These are phyloP conservation scores for Pyricularia grisea DNA, from an alignment of 2,329 filamentous ascomycete genomes.

Conservation along the genomic window DNA sequence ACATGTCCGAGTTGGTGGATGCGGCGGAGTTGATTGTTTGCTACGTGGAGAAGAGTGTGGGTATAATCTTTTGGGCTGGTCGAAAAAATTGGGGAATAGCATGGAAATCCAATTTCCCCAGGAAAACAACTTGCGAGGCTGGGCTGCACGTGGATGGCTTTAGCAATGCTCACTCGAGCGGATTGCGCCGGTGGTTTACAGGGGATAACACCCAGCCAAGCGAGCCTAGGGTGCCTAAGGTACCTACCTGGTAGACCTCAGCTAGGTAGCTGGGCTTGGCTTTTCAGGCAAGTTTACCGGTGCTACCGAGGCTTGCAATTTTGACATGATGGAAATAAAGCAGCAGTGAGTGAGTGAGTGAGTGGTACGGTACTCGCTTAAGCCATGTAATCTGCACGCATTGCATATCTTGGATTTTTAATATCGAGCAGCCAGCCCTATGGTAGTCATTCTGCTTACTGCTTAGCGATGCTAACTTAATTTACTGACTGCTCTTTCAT, in stretches of 20 bases:
- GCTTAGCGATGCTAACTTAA: too few relatives aligned
- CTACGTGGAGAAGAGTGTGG: neutral
- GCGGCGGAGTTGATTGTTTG: neutral
- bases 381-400: too few relatives aligned
- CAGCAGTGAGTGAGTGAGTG: too few relatives aligned
- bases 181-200: neutral
- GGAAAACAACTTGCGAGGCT: neutral
- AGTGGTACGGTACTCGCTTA: too few relatives aligned
- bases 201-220: neutral
- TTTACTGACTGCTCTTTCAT: too few relatives aligned
- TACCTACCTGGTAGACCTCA: too few relatives aligned
- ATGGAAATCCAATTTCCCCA: neutral
- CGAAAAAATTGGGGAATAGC: neutral
- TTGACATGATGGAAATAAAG: neutral
- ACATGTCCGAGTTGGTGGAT: neutral
- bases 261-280: too few relatives aligned
- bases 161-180: neutral
- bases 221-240: too few relatives aligned
- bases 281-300: too few relatives aligned
- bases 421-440: neutral
- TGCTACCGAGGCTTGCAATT: neutral
- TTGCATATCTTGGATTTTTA: too few relatives aligned
- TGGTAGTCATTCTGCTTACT: neutral
- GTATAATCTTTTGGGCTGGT: neutral
- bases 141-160: neutral